Evolutionary conservation across 768 basidiomycete genomes (phyloP), one percentile per base, ranked within the genome.

Genomic region (Suillus luteus): DNA sequence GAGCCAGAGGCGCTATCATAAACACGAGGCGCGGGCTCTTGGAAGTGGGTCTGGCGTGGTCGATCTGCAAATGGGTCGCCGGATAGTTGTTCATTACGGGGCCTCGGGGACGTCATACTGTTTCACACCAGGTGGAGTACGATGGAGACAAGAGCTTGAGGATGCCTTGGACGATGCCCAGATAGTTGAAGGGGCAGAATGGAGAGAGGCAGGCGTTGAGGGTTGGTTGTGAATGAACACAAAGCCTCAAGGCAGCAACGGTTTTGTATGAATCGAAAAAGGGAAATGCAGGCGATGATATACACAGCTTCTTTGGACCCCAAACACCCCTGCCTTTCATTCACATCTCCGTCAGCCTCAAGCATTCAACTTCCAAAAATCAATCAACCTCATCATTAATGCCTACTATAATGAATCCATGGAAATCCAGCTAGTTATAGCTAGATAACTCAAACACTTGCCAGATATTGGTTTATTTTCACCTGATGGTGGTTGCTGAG

Each of bases 41-140:
- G 90, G 61, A 76, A 75, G 59, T 85, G 87, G 49, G 85, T 78
- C 60, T 81, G 84, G 61, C 82, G 85, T 62, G 85, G 82, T 24
- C 85, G 81, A 78, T 93, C 91, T 57, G 86, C 81, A 73, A 93
- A 93, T 7, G 92, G 92, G 73, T 93, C 90, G 37, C 77, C 79
- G 60, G 52, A 33, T n/a, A 82, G 81, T 19, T 71, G 75, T 64
- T 75, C 75, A 55, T 73, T 75, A 61, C 76, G 72, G 15, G 62
- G 19, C 61, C 61, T 64, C 6, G 72, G 64, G 58, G 70, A 72
- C 49, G 76, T 66, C 75, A 76, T 76, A 43, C 14, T 55, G 58
- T 24, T 33, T 51, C 37, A 52, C 59, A 64, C 24, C 55, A 22
- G 51, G 27, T 22, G 24, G 31, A 49, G 22, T 59, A 24, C 3